Percentiles rank a stretch among this genome's conserved stretches.
Evolutionary conservation across 202 grass and related monocot genomes (phyloP).

Genomic region (Eragrostis tef): DNA sequence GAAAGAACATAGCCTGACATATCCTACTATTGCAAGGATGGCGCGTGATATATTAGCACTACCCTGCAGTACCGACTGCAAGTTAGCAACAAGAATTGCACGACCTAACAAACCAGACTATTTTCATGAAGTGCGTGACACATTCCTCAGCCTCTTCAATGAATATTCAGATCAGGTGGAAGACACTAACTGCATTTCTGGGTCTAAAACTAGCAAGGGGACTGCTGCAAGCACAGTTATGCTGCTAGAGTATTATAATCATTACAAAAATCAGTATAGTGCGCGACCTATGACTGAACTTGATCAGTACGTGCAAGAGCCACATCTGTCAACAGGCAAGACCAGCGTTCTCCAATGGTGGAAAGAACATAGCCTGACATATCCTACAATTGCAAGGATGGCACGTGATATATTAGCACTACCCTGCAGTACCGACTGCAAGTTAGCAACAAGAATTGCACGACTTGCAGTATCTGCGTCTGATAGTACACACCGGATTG

Average conservation of each 20-base stretch:
- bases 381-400: constrained; percentile 21
- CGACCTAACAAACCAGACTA: constrained; percentile 18
- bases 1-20: constrained; percentile 24
- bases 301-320: constrained; percentile 25
- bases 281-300: constrained; percentile 32
- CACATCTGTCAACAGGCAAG: background rate
- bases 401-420: constrained; percentile 35
- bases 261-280: background rate
- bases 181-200: background rate
- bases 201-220: constrained; percentile 23
- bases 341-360: constrained; percentile 23
- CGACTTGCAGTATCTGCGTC: constrained; percentile 5
- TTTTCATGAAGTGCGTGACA: background rate
- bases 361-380: constrained; percentile 24
- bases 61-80: constrained; percentile 18
- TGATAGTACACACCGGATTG: background rate
- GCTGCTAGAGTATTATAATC: background rate
- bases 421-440: constrained; percentile 18
- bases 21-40: constrained; percentile 20
- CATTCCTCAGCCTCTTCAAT: constrained; percentile 24
- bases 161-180: constrained; percentile 28
- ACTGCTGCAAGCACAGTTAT: background rate
- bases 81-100: constrained; percentile 28
- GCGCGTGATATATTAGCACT: constrained; percentile 35
- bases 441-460: constrained; percentile 28